Conservation (phyloP, 495 filamentous ascomycete genomes). For the Neurospora tetraspora region DNA sequence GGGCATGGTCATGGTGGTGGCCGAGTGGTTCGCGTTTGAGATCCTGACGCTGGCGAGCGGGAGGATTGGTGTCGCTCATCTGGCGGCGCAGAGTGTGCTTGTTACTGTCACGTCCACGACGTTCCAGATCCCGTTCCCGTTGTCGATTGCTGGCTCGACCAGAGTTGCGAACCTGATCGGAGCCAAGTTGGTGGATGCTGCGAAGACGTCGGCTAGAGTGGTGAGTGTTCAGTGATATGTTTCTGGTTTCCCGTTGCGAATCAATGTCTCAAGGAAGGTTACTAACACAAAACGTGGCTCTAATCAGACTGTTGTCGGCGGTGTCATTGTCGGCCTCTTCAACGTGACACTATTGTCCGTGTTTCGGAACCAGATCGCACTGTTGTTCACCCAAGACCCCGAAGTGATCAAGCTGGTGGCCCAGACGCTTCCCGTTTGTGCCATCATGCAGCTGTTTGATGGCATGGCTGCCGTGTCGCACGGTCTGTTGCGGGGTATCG, state of each 20-base stretch:
- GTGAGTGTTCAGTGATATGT: constrained; percentile 23
- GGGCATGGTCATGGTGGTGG: constrained; percentile 84
- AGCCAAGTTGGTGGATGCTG: constrained; percentile 58
- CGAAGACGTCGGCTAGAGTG: constrained; percentile 60
- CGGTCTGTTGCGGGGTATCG: constrained; percentile 74
- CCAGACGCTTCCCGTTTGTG: constrained; percentile 62
- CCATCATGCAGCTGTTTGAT: constrained; percentile 84
- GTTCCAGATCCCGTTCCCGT: constrained; percentile 52
- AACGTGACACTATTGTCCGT: constrained; percentile 59
- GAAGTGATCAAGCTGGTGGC: constrained; percentile 73
- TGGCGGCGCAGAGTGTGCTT: constrained; percentile 55
- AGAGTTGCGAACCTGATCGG: constrained; percentile 57
- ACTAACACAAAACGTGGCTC: constrained; percentile 5
- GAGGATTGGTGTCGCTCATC: constrained; percentile 56
- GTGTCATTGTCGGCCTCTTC: constrained; percentile 60
- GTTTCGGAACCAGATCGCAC: constrained; percentile 58
- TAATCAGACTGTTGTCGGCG: constrained; percentile 44
- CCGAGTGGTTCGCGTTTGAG: constrained; percentile 81
- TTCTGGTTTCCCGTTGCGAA: not conserved
- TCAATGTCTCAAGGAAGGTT: not conserved
- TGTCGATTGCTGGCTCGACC: constrained; percentile 53
- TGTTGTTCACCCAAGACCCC: constrained; percentile 68
- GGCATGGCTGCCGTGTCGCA: constrained; percentile 67
- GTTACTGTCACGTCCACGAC: constrained; percentile 44
- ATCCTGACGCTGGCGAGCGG: constrained; percentile 63